Base-by-base conservation (phyloP, 176 grass and related monocot species). In the Puya raimondii region DNA sequence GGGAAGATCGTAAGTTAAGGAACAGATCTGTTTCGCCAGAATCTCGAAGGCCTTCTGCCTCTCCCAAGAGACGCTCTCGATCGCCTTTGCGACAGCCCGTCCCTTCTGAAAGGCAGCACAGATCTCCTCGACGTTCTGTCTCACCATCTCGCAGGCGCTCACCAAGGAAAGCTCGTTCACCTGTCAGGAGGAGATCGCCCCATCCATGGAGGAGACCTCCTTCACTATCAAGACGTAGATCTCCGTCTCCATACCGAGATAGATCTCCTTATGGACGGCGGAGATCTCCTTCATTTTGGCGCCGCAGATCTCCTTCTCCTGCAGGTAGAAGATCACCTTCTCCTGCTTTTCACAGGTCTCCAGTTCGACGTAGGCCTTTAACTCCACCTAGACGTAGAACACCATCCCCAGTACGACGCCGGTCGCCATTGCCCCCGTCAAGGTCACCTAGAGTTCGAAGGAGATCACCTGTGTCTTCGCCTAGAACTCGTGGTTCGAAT, bases 291-390 rank as follows among this genome's bases (percentile, higher is more conserved):
- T 80, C 53, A 11, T 48, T 25, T 73, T 49, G 64, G 64, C 71
- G 77, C 4, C 73, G 53, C 16, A 86, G 83, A 64, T 84, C 94
- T 47, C 86, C 82, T 68, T 85, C 91, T 75, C 80, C 78, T 81
- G 70, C 69, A 48, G 15, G 71, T 27, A 78, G 81, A 75, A 82
- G 79, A 74, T 79, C 91, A 74, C 77, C 79, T 56, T 90, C 87
- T 79, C 87, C 91, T 66, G 42, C 51, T 67, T 20, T n/a, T 48
- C 80, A 23, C 50, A 82, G 67, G 64, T 91, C 88, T 79, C 76
- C 88, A 78, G n/a, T 82, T 59, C 69, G 78, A 4, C 81, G 51
- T n/a, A 64, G 80, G 42, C 82, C 86, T 12, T 77, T 79, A 4
- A 79, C 82, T 42, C 80, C 65, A 17, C 69, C 16, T 51, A 67